These are phyloP conservation scores for Hysterium pulicare DNA, from an alignment of 2,329 filamentous ascomycete genomes.

Conservation along the genomic window DNA sequence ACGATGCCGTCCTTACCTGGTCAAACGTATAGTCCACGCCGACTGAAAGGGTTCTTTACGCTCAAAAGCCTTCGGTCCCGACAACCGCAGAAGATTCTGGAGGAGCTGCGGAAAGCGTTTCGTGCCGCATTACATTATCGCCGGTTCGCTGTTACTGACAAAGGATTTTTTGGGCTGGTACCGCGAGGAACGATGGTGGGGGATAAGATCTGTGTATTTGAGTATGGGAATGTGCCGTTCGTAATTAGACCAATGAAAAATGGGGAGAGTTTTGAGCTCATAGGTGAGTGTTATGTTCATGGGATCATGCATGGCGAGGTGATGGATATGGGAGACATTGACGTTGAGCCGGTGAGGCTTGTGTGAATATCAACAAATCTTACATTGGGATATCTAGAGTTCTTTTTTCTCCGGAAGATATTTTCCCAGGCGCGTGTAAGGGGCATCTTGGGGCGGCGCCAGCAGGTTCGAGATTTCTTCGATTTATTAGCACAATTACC, in stretches of 20 bases:
- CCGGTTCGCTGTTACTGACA: conserved; percentile 18
- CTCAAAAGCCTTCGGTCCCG: conserved; percentile 16
- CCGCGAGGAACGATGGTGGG: conserved; percentile 14
- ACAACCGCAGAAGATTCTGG: conserved; percentile 13
- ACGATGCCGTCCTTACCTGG: conserved; percentile 15
- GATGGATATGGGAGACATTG: not conserved
- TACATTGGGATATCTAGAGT: no score
- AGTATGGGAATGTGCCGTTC: conserved; percentile 19
- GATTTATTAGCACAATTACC: no score
- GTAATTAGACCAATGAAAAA: conserved; percentile 6
- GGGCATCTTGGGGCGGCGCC: no score
- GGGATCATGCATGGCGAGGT: not conserved
- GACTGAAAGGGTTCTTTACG: conserved; percentile 18
- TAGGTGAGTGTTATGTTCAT: conserved; percentile 3
- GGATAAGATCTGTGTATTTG: conserved; percentile 18
- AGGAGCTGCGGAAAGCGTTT: conserved; percentile 14
- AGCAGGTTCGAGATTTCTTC: no score
- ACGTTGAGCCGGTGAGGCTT: not conserved
- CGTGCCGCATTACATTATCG: conserved; percentile 17
- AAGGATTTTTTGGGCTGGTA: conserved; percentile 21
- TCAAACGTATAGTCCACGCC: conserved; percentile 18
- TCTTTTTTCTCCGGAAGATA: no score
- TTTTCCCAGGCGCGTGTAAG: no score
- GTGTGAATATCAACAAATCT: no score
- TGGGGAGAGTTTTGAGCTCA: not conserved